These are phyloP conservation scores for Geotrichum bryndzae DNA, from an alignment of 1,139 yeast genomes.

Conservation along the genomic window DNA sequence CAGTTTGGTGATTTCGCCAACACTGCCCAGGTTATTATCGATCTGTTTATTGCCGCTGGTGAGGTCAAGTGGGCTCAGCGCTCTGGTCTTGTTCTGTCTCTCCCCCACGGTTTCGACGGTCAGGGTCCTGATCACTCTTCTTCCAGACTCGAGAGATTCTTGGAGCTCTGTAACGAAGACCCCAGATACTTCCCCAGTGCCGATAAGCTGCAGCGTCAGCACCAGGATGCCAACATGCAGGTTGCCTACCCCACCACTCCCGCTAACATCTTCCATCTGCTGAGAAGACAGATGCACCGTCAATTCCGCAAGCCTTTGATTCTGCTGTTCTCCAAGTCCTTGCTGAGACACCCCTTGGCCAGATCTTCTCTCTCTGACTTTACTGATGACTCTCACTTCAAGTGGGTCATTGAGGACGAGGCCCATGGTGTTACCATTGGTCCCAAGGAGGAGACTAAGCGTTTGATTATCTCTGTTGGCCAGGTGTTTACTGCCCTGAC, in stretches of 20 bases:
- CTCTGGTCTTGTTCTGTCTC: constrained; percentile 87
- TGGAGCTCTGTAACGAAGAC: constrained; percentile 94
- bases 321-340: constrained; percentile 84
- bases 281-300: constrained; percentile 99
- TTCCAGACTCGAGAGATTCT: constrained; percentile 94
- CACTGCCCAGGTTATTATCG: constrained; percentile 96
- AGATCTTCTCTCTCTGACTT: constrained; percentile 78
- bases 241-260: constrained; percentile 98
- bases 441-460: constrained; percentile 78
- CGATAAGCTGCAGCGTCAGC: constrained; percentile 90
- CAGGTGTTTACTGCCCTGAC: constrained; percentile 91
- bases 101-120: constrained; percentile 99
- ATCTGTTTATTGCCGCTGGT: constrained; percentile 95
- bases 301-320: constrained; percentile 96
- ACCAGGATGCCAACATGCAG: constrained; percentile 98
- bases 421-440: constrained; percentile 74
- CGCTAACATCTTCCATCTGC: constrained; percentile 89
- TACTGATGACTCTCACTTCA: constrained; percentile 86
- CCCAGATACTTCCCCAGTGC: constrained; percentile 87
- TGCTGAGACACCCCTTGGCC: constrained; percentile 97
- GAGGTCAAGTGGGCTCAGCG: constrained; percentile 99
- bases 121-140: constrained; percentile 99
- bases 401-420: constrained; percentile 90
- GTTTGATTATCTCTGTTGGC: constrained; percentile 79
- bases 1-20: constrained; percentile 99